A percentile compares a stretch with the other conserved stretches of the same genome.
These are phyloP conservation scores for Claviceps africana DNA, from an alignment of 2,329 filamentous ascomycete genomes.

Conservation along the genomic window DNA sequence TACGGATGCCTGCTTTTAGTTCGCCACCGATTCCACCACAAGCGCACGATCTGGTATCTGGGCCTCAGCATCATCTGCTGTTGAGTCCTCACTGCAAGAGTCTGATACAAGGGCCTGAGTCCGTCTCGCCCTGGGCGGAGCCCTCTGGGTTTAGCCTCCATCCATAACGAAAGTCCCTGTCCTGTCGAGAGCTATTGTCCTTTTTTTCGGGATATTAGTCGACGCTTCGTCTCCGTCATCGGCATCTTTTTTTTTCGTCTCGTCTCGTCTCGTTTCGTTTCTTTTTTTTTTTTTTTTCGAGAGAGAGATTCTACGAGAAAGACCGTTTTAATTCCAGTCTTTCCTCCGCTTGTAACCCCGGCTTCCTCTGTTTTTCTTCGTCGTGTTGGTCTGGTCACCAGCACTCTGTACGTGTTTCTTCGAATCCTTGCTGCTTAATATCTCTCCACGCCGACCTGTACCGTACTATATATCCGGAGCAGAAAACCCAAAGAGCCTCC, in stretches of 20 bases:
- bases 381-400: slow-evolving; percentile 41
- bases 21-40: slow-evolving; percentile 15
- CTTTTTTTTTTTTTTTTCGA: slow-evolving; percentile 1
- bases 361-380: slow-evolving; percentile 12
- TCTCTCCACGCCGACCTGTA: background rate
- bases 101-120: slow-evolving; percentile 9
- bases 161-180: slow-evolving; percentile 1
- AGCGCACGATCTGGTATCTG: slow-evolving; percentile 18
- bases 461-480: background rate
- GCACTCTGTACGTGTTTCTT: slow-evolving; percentile 15
- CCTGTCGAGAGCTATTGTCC: slow-evolving; percentile 8
- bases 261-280: slow-evolving; percentile 6
- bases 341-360: slow-evolving; percentile 29
- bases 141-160: slow-evolving; percentile 6
- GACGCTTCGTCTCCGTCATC: slow-evolving; percentile 10
- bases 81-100: background rate
- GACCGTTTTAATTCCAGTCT: slow-evolving; percentile 16
- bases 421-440: background rate
- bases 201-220: background rate
- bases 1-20: slow-evolving; percentile 37
- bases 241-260: slow-evolving; percentile 4
- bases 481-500: background rate
- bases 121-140: slow-evolving; percentile 6
- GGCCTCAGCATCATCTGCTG: slow-evolving; percentile 20
- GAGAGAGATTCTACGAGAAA: slow-evolving; percentile 5